Conservation (phyloP, 352 stramenopile genomes). For the Phytophthora sp. region DNA sequence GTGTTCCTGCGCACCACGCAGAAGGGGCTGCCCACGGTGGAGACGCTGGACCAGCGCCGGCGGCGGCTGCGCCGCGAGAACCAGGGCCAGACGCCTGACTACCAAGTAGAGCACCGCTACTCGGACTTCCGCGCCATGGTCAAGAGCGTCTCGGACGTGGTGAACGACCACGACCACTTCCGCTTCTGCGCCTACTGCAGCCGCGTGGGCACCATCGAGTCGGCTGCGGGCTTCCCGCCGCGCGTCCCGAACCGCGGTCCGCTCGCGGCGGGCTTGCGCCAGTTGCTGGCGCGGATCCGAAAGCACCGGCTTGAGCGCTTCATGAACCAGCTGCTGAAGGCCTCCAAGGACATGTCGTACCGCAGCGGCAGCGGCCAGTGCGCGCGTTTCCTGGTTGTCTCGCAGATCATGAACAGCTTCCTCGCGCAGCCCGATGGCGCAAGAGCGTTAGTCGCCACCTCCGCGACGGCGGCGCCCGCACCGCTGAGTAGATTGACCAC, state of each 20-base stretch:
- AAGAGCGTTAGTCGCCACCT: background rate
- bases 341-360: conserved; percentile 57
- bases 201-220: conserved; percentile 43
- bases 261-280: conserved; percentile 7
- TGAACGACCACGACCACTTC: conserved; percentile 44
- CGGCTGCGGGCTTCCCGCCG: conserved; percentile 52
- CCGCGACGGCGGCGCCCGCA: background rate
- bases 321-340: conserved; percentile 46
- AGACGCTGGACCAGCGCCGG: conserved; percentile 29
- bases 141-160: conserved; percentile 32
- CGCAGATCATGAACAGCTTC: conserved; percentile 55
- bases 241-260: conserved; percentile 33
- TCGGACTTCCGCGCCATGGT: conserved; percentile 60
- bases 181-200: conserved; percentile 66
- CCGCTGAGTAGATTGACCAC: background rate
- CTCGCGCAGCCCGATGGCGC: conserved; percentile 31
- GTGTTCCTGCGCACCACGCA: conserved; percentile 53
- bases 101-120: conserved; percentile 61
- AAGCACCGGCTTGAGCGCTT: conserved; percentile 44
- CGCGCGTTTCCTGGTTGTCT: conserved; percentile 48
- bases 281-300: conserved; percentile 28
- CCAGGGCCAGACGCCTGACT: conserved; percentile 34
- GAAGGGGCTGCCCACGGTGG: conserved; percentile 49
- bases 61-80: conserved; percentile 26
- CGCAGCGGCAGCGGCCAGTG: conserved; percentile 37